These are phyloP conservation scores for Candida qinlingensis DNA, from an alignment of 805 yeast genomes.

Conservation along the genomic window DNA sequence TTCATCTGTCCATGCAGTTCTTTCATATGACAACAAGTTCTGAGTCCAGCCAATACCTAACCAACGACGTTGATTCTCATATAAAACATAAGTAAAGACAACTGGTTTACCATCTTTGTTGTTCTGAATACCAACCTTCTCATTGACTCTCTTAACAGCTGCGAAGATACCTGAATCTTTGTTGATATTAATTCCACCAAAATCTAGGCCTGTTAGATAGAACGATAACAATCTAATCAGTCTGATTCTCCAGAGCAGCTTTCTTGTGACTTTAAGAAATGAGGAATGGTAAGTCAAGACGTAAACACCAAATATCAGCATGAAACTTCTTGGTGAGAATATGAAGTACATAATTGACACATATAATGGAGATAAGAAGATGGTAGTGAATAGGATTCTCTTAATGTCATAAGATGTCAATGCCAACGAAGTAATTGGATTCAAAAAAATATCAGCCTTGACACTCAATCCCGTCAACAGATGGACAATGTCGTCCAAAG, in stretches of 20 bases:
- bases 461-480: constrained; percentile 68
- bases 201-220: constrained; percentile 83
- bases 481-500: constrained; percentile 80
- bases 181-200: constrained; percentile 42
- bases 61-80: constrained; percentile 96
- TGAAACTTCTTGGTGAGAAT: constrained; percentile 62
- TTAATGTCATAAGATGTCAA: constrained; percentile 74
- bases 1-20: constrained; percentile 97
- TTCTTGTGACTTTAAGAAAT: constrained; percentile 78
- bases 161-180: constrained; percentile 38
- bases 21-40: constrained; percentile 82
- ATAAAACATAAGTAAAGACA: constrained; percentile 84
- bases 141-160: constrained; percentile 36
- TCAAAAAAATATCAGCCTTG: constrained; percentile 69
- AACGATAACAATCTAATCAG: constrained; percentile 66
- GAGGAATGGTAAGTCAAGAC: constrained; percentile 81
- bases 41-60: constrained; percentile 97
- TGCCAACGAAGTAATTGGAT: constrained; percentile 74
- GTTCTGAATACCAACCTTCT: constrained; percentile 28
- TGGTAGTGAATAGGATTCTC: constrained; percentile 75
- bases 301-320: constrained; percentile 53
- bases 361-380: constrained; percentile 82
- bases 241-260: constrained; percentile 79
- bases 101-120: constrained; percentile 46
- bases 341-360: constrained; percentile 62